phyloP scores from a whole-genome alignment of 225 moss, liverwort and hornwort species.

The Lunularia cruciata region DNA sequence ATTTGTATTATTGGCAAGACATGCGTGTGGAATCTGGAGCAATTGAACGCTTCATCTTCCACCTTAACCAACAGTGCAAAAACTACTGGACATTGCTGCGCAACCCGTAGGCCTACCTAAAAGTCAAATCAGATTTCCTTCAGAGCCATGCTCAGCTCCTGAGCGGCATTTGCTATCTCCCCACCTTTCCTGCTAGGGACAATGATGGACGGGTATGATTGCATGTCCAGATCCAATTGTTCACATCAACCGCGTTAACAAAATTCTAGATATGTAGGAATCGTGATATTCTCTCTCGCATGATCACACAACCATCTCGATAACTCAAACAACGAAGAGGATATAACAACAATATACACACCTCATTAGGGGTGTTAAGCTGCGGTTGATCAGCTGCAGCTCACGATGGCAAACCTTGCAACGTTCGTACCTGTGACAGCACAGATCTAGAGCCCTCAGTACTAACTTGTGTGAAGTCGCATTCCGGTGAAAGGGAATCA shows the following conservation, averaged over 20 bases:
- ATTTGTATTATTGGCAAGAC: slow-evolving; percentile 37
- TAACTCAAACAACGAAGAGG: no score
- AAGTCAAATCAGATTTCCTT: slow-evolving; percentile 60
- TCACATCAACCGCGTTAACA: no score
- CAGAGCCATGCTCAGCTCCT: slow-evolving; percentile 65
- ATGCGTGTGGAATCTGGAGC: slow-evolving; percentile 17
- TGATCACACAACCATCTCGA: no score
- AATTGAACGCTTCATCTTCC: slow-evolving; percentile 30
- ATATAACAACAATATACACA: slow-evolving; percentile 19
- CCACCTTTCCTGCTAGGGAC: slow-evolving; percentile 71
- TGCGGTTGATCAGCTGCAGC: slow-evolving; percentile 62
- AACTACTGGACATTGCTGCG: slow-evolving; percentile 28
- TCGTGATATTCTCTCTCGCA: background rate
- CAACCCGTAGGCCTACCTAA: slow-evolving; percentile 37
- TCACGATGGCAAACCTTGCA: slow-evolving; percentile 93
- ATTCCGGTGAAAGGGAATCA: background rate
- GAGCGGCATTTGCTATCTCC: slow-evolving; percentile 69
- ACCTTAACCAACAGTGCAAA: slow-evolving; percentile 22
- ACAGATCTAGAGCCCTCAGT: background rate
- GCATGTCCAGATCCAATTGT: no score
- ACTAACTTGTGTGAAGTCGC: background rate
- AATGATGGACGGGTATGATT: background rate
- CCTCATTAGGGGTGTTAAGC: slow-evolving; percentile 68
- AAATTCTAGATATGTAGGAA: background rate
- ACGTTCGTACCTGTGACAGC: slow-evolving; percentile 58